Evolutionary conservation across 108 stramenopile genomes (phyloP), one percentile per base, ranked within the genome.

Genomic region (Cylindrotheca closterium): DNA sequence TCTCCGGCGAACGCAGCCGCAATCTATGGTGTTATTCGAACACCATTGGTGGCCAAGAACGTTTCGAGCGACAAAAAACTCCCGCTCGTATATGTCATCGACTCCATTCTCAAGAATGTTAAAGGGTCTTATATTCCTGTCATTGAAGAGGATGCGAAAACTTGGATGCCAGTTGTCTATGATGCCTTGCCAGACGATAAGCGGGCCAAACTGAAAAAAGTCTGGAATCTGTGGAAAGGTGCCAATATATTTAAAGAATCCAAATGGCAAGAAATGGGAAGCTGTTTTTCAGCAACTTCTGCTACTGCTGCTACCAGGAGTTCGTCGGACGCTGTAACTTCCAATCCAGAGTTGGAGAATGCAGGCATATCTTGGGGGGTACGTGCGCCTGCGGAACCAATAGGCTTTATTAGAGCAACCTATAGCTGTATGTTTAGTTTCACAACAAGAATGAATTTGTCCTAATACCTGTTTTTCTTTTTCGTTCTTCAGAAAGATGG

Each of bases 151-250:
- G 92, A 90, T 67, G 86, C 88, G 51, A 59, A 53, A 8, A 54
- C 58, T 3, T 93, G 92, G 92, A 67, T 93, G 61, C 67, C 82
- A 12, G 50, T 64, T 30, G 88, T 93, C n/a, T 79, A 86, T 51
- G 63, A 77, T 37, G 68, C 66, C 15, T 70, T 93, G 58, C 51
- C 72, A 25, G 71, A 78, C 22, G 77, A 74, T 19, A 60, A 75
- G 29, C 70, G 77, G 26, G 64, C 55, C 2, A 84, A 86, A 48
- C 68, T 93, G 37, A 75, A 83, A 59, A 86, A 79, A 48, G 85
- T 93, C 17, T 90, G 85, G 79, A 88, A 88, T 55, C 84, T 85
- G 18, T 93, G 92, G 92, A 78, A 63, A 50, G 87, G 90, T 12
- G 54, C 61, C 22, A 62, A 67, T 1, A 55, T 88, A 17, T 80